Conservation (phyloP, 2,329 filamentous ascomycete genomes). For the Talaromyces sp. region DNA sequence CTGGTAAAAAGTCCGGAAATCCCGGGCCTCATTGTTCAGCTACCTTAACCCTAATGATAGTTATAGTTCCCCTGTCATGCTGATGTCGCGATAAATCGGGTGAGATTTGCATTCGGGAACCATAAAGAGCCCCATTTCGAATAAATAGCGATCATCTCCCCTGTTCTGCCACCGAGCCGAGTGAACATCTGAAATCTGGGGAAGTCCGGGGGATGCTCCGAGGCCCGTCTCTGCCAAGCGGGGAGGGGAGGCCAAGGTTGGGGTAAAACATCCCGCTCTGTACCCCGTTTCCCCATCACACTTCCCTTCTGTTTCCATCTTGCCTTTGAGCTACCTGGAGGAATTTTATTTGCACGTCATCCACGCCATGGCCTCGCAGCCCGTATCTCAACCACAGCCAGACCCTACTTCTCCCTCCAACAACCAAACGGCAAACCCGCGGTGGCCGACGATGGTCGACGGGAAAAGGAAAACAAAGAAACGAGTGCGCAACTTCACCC, state of each 20-base stretch:
- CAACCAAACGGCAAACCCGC: neutral
- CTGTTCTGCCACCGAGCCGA: neutral
- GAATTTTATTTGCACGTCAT: neutral
- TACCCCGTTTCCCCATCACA: neutral
- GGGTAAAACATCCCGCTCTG: neutral
- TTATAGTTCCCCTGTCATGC: too few relatives aligned
- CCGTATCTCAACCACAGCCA: neutral
- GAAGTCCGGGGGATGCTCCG: neutral
- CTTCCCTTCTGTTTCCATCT: neutral
- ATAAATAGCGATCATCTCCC: neutral
- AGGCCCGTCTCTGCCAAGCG: neutral
- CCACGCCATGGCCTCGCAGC: neutral
- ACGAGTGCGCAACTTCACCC: neutral
- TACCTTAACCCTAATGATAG: too few relatives aligned
- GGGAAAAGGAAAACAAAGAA: neutral
- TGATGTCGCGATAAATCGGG: too few relatives aligned
- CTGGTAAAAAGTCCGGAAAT: neutral
- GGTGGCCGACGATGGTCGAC: neutral
- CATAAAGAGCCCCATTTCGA: neutral
- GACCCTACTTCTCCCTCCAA: neutral
- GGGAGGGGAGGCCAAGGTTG: neutral
- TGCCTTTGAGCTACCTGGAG: neutral
- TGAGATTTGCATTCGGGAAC: too few relatives aligned
- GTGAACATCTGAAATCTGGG: neutral
- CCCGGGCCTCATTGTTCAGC: neutral